These are phyloP conservation scores for Wallemia hederae DNA, from an alignment of 1,284 basidiomycete genomes.

Conservation along the genomic window DNA sequence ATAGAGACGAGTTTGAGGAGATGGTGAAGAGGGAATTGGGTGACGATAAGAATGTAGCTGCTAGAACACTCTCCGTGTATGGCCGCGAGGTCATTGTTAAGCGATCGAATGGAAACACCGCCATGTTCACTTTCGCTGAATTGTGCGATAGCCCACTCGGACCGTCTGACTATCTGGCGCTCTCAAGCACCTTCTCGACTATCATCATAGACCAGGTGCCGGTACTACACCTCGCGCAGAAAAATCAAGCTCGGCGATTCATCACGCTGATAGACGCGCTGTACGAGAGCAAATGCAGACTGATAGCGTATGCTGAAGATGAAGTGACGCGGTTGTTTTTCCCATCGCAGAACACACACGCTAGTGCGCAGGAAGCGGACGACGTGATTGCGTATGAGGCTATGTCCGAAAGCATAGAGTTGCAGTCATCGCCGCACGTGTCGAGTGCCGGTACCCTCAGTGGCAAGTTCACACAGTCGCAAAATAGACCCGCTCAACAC, in stretches of 20 bases:
- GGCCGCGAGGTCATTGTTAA: not conserved
- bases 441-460: not conserved
- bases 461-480: slow-evolving; percentile 7
- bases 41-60: too few species aligned
- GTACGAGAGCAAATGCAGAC: slow-evolving; percentile 11
- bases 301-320: slow-evolving; percentile 9
- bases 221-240: slow-evolving; percentile 14
- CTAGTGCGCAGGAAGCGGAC: slow-evolving; percentile 8
- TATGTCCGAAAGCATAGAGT: slow-evolving; percentile 2
- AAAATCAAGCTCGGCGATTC: slow-evolving; percentile 17
- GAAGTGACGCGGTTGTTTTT: not conserved
- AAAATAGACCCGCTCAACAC: slow-evolving; percentile 2
- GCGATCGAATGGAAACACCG: slow-evolving; percentile 10
- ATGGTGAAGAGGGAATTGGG: too few species aligned
- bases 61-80: not conserved
- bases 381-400: slow-evolving; percentile 8
- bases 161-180: slow-evolving; percentile 17
- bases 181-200: slow-evolving; percentile 12
- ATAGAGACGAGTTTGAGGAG: not conserved
- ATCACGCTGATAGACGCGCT: slow-evolving; percentile 17
- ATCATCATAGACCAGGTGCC: slow-evolving; percentile 16
- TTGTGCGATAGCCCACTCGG: slow-evolving; percentile 16
- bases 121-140: slow-evolving; percentile 14
- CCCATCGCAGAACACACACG: not conserved
- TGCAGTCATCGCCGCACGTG: not conserved